Evolutionary conservation across 345 rosid genomes (phyloP).

Genomic region (Balakata baccata): DNA sequence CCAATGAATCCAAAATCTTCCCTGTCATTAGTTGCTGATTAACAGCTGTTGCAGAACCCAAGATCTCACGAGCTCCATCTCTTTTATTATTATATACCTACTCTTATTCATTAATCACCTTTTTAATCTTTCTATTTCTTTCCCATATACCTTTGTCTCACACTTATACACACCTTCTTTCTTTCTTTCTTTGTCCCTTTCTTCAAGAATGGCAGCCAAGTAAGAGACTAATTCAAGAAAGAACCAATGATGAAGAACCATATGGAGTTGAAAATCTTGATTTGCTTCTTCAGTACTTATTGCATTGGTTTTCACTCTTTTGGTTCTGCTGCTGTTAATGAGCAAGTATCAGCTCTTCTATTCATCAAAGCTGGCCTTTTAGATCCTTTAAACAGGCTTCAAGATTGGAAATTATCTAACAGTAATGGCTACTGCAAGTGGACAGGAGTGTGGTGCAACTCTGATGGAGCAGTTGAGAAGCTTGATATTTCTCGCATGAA

Average conservation of each 20-base stretch:
- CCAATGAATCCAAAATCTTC: constrained; percentile 52
- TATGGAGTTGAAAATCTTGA: constrained; percentile 29
- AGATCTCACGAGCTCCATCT: constrained; percentile 42
- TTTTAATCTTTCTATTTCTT: constrained; percentile 36
- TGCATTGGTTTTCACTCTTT: constrained; percentile 38
- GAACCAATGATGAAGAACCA: constrained; percentile 28
- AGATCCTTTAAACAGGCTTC: constrained; percentile 61
- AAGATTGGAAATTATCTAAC: constrained; percentile 59
- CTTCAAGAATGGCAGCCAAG: constrained; percentile 39
- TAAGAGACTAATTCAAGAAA: constrained; percentile 15
- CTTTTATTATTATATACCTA: constrained; percentile 25
- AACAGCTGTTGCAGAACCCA: constrained; percentile 52
- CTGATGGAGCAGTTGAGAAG: constrained; percentile 56
- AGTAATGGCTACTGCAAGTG: constrained; percentile 59
- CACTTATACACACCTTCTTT: neutral
- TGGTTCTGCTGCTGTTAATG: constrained; percentile 38
- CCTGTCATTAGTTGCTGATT: constrained; percentile 40
- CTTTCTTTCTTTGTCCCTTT: too few species aligned
- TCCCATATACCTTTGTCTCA: constrained; percentile 6
- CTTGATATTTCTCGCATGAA: constrained; percentile 79
- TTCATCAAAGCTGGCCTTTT: constrained; percentile 52
- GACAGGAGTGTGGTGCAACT: constrained; percentile 78
- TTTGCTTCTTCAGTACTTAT: constrained; percentile 41
- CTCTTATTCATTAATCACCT: constrained; percentile 23
- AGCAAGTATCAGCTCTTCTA: constrained; percentile 51